Conservation (phyloP, 2,329 filamentous ascomycete genomes). For the Penicillium sp. region DNA sequence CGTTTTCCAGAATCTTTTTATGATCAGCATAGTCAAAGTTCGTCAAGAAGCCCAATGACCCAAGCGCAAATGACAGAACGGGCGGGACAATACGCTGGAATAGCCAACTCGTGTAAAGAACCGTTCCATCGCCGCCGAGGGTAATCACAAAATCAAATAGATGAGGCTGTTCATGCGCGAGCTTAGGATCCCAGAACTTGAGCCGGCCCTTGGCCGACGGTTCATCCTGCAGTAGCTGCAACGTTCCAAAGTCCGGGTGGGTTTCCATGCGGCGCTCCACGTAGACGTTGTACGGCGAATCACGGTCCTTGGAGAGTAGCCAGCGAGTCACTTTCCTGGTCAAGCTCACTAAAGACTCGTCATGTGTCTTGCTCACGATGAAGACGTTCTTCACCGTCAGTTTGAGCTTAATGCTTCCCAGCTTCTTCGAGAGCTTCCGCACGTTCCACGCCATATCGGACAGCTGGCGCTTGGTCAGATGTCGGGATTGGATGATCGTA, state of each 20-base stretch:
- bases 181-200: constrained; percentile 77
- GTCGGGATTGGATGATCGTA: constrained; percentile 61
- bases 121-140: constrained; percentile 92
- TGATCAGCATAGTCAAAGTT: constrained; percentile 90
- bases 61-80: constrained; percentile 85
- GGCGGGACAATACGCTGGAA: constrained; percentile 95
- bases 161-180: constrained; percentile 76
- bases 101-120: constrained; percentile 92
- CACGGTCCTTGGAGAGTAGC: constrained; percentile 70
- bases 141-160: constrained; percentile 93
- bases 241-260: constrained; percentile 70
- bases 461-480: constrained; percentile 90
- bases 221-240: constrained; percentile 66
- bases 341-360: constrained; percentile 73
- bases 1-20: constrained; percentile 64
- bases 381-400: constrained; percentile 82
- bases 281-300: constrained; percentile 71
- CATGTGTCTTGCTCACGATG: constrained; percentile 87
- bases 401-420: constrained; percentile 79
- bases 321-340: constrained; percentile 76
- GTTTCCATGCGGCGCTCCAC: constrained; percentile 74
- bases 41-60: constrained; percentile 90
- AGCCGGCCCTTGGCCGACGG: constrained; percentile 59
- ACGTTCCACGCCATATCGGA: constrained; percentile 98
- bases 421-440: constrained; percentile 79